Percentiles rank a stretch among this genome's conserved stretches.
Evolutionary conservation across 164 flowering plant genomes (phyloP).

Genomic region (Stephania cephalantha): DNA sequence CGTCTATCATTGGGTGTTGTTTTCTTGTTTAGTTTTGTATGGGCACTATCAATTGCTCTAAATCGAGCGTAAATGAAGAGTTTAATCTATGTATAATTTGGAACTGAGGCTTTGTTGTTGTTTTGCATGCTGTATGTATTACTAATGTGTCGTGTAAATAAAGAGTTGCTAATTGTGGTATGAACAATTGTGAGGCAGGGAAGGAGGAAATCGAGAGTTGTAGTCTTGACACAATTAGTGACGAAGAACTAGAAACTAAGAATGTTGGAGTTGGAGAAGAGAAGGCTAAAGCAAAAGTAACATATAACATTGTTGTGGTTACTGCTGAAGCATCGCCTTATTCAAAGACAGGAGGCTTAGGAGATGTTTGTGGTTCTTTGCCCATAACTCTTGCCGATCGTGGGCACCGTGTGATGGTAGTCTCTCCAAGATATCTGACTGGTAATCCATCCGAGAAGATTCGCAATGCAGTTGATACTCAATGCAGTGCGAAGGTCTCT

Average conservation of each 20-base stretch:
- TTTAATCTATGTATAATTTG: too few relatives aligned
- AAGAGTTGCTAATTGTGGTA: background rate
- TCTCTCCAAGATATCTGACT: slow-evolving; percentile 73
- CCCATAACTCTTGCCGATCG: slow-evolving; percentile 77
- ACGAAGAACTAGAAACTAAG: slow-evolving; percentile 16
- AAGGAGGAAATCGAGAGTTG: slow-evolving; percentile 8
- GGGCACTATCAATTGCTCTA: too few relatives aligned
- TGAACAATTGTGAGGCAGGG: slow-evolving; percentile 5
- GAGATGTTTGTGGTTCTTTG: slow-evolving; percentile 97
- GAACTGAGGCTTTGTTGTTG: background rate
- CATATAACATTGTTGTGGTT: slow-evolving; percentile 60
- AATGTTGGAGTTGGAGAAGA: slow-evolving; percentile 27
- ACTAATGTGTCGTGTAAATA: background rate
- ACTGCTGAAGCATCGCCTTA: slow-evolving; percentile 92
- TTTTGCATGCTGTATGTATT: background rate
- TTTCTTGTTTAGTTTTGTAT: background rate
- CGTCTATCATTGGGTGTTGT: background rate
- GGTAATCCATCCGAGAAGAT: slow-evolving; percentile 48
- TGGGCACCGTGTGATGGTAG: slow-evolving; percentile 95
- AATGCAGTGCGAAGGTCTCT: slow-evolving; percentile 35
- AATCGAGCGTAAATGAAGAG: too few relatives aligned
- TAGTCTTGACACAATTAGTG: background rate
- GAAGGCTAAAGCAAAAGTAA: slow-evolving; percentile 25
- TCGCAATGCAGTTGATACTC: slow-evolving; percentile 44
- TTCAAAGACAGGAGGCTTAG: slow-evolving; percentile 94